Base-by-base conservation (phyloP, 2,329 filamentous ascomycete species). In the Acrocalymma vagum region DNA sequence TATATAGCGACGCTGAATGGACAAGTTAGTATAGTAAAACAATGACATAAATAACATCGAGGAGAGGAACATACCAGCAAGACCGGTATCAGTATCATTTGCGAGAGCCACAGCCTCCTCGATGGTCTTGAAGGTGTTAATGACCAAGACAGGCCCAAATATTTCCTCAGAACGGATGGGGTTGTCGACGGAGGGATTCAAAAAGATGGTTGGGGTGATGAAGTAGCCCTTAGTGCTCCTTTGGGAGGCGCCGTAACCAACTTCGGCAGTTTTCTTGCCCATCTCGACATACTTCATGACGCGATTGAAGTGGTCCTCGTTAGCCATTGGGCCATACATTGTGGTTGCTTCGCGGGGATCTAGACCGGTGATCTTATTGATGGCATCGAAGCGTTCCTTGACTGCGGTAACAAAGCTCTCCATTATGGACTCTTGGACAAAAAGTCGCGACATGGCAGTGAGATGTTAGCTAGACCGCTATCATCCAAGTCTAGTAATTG, bases 171-270 rank as follows among this genome's bases (percentile, higher is more conserved):
- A 21, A 15, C 32, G 20, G 10, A 42, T 16, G 6, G 6, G n/a
- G 5, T 10, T 29, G 16, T 39, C 26, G 23, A n/a, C 22, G 6
- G 22, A 16, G 13, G 80, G 79, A 45, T 78, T 77, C 20, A 76
- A 71, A n/a, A 83, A 74, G 35, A 84, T 79, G 0, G 79, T 79
- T 0, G 81, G 81, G 20, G 74, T 63, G 46, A 84, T 72, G 66
- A 80, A 82, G 63, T 76, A 83, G 3, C 79, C 81, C 27, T 18
- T 9, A 9, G 29, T 3, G 9, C 10, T 14, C 25, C 29, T 40
- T 23, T 11, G 24, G 29, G 28, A 9, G 18, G 20, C 9, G 26
- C 35, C 35, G 26, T 15, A 9, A 11, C 35, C 24, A 8, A 26
- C 9, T 3, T 30, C 9, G 6, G 13, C 21, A 7, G 18, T 15